Conservation (phyloP, 495 filamentous ascomycete species). For the Podospora australis region DNA sequence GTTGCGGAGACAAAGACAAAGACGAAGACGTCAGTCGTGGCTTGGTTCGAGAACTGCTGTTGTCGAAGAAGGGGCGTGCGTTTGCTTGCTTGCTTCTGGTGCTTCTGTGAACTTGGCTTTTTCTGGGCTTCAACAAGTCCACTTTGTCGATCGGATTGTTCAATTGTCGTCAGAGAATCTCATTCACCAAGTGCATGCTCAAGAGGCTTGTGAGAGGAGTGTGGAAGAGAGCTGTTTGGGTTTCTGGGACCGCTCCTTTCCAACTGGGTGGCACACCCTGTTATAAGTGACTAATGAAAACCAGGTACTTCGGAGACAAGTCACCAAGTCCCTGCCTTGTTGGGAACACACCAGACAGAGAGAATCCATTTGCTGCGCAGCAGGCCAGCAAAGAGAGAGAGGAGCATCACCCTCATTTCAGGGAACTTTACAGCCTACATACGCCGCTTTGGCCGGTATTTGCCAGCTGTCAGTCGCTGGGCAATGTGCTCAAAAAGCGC, state of each 20-base stretch:
- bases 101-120: too few relatives aligned
- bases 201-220: conserved; percentile 11
- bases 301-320: conserved; percentile 20
- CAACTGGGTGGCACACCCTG: conserved; percentile 19
- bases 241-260: conserved; percentile 12
- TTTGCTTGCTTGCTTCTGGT: too few relatives aligned
- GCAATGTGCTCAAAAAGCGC: not conserved
- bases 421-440: conserved; percentile 1
- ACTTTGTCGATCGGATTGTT: not conserved
- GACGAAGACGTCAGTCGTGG: not conserved
- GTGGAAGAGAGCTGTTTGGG: not conserved
- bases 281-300: conserved; percentile 25
- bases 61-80: not conserved
- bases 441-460: not conserved
- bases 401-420: conserved; percentile 1
- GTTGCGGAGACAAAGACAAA: too few relatives aligned
- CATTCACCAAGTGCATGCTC: not conserved
- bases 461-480: not conserved
- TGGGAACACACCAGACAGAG: conserved; percentile 5
- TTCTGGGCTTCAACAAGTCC: not conserved
- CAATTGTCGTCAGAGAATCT: conserved; percentile 1
- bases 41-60: not conserved
- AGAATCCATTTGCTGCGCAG: conserved; percentile 5
- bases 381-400: not conserved
- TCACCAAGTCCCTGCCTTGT: conserved; percentile 15